phyloP scores from a whole-genome alignment of 1,139 yeast species.

The Yamadazyma aaseri region DNA sequence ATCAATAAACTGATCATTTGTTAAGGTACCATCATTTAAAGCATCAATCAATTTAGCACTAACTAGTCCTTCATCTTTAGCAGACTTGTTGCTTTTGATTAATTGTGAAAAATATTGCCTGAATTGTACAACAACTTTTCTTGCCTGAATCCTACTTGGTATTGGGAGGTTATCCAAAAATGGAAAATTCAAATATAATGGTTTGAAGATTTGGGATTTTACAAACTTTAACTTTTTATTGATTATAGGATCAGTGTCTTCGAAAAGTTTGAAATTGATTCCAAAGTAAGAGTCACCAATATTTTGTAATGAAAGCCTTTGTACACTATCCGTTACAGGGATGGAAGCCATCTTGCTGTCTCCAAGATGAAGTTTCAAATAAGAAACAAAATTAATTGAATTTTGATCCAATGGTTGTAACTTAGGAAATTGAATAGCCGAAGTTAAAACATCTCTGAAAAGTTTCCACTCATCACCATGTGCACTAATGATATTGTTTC shows the following conservation, averaged over 20 bases:
- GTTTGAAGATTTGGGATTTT: conserved; percentile 56
- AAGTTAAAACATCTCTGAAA: conserved; percentile 46
- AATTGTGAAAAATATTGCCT: conserved; percentile 28
- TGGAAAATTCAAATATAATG: conserved; percentile 56
- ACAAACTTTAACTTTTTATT: conserved; percentile 43
- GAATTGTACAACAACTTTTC: conserved; percentile 43
- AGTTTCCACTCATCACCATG: conserved; percentile 55
- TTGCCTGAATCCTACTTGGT: conserved; percentile 47
- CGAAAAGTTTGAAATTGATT: conserved; percentile 37
- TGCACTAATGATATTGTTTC: conserved; percentile 62
- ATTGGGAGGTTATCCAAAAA: conserved; percentile 50
- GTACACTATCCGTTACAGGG: conserved; percentile 41
- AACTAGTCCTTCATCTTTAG: conserved; percentile 16
- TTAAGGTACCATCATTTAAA: conserved; percentile 31
- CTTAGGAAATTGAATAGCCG: conserved; percentile 54
- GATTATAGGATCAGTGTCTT: conserved; percentile 25
- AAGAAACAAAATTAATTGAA: conserved; percentile 8
- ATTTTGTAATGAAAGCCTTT: conserved; percentile 49
- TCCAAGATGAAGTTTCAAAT: conserved; percentile 11
- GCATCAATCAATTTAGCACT: conserved; percentile 39
- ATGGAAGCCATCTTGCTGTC: conserved; percentile 14
- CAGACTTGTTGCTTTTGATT: conserved; percentile 8
- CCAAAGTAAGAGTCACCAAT: conserved; percentile 53
- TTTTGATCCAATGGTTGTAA: conserved; percentile 9
- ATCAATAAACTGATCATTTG: conserved; percentile 50